phyloP scores from a whole-genome alignment of 1,139 yeast genomes.

The Yamadazyma jaroonii region DNA sequence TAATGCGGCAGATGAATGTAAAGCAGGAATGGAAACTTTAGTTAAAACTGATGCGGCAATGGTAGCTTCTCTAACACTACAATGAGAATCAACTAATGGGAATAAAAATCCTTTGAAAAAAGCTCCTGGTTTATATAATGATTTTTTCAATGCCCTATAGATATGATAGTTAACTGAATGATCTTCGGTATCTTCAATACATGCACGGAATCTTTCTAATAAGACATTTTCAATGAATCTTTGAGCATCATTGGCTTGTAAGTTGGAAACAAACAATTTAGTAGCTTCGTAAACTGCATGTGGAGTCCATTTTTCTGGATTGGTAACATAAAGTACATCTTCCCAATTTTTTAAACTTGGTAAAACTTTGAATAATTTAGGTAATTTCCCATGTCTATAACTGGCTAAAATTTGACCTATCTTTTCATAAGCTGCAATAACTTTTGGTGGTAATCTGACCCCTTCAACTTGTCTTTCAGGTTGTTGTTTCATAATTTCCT shows the following conservation, averaged over 20 bases:
- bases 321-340: slow-evolving; percentile 87
- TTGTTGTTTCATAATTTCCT: slow-evolving; percentile 42
- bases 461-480: slow-evolving; percentile 36
- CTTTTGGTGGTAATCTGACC: slow-evolving; percentile 91
- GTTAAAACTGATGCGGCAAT: slow-evolving; percentile 90
- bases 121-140: slow-evolving; percentile 95
- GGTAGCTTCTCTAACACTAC: slow-evolving; percentile 90
- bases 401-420: slow-evolving; percentile 84
- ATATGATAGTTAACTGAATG: slow-evolving; percentile 82
- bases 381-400: slow-evolving; percentile 95
- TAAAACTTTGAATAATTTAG: slow-evolving; percentile 89
- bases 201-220: slow-evolving; percentile 78
- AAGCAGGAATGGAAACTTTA: slow-evolving; percentile 88
- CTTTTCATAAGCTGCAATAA: slow-evolving; percentile 88
- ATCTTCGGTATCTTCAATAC: slow-evolving; percentile 74
- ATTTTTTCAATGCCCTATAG: slow-evolving; percentile 86
- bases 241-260: slow-evolving; percentile 86
- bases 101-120: slow-evolving; percentile 94
- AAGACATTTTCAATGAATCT: slow-evolving; percentile 73
- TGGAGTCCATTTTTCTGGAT: slow-evolving; percentile 95
- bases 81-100: slow-evolving; percentile 80
- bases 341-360: slow-evolving; percentile 95
- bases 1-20: slow-evolving; percentile 95
- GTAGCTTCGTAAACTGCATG: slow-evolving; percentile 96
- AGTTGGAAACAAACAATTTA: slow-evolving; percentile 84